Percentiles rank a stretch among this genome's conserved stretches.
Evolutionary conservation across 108 stramenopile genomes (phyloP).

Genomic region (Thalassiosira profunda): DNA sequence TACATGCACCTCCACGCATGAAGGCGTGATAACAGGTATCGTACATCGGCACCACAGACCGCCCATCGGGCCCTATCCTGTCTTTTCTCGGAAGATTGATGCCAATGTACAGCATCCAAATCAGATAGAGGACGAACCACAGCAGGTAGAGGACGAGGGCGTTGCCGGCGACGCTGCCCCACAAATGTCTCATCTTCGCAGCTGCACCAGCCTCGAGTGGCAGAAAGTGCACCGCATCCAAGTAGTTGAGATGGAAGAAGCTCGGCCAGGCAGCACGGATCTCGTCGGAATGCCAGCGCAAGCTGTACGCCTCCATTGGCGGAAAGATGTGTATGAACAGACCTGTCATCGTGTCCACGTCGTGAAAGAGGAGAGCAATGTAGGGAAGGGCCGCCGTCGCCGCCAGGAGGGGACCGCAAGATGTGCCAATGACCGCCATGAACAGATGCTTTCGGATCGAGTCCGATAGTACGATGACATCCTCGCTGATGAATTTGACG

Average conservation of each 20-base stretch:
- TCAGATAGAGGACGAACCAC: slow-evolving; percentile 62
- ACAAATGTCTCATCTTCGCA: slow-evolving; percentile 23
- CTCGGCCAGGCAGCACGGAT: slow-evolving; percentile 50
- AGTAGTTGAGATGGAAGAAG: slow-evolving; percentile 45
- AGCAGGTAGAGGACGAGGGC: slow-evolving; percentile 47
- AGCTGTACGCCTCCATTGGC: slow-evolving; percentile 59
- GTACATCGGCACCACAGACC: slow-evolving; percentile 37
- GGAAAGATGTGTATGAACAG: slow-evolving; percentile 68
- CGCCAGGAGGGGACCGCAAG: slow-evolving; percentile 56
- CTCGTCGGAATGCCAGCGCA: slow-evolving; percentile 48
- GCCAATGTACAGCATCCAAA: slow-evolving; percentile 58
- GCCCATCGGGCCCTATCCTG: slow-evolving; percentile 22
- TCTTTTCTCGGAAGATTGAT: slow-evolving; percentile 54
- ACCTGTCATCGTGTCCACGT: slow-evolving; percentile 54
- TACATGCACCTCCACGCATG: slow-evolving; percentile 42
- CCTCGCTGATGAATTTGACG: not conserved
- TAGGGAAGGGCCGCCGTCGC: slow-evolving; percentile 56
- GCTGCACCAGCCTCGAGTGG: slow-evolving; percentile 27
- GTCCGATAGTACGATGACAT: slow-evolving; percentile 13
- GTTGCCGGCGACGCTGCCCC: slow-evolving; percentile 54
- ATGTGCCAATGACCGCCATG: slow-evolving; percentile 40
- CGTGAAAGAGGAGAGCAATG: slow-evolving; percentile 63
- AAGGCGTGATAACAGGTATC: slow-evolving; percentile 68
- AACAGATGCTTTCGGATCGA: slow-evolving; percentile 27
- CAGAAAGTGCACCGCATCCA: slow-evolving; percentile 42